These are phyloP conservation scores for Chytriomyces sp. DNA, from an alignment of 192 early-diverging fungal species.

Conservation along the genomic window DNA sequence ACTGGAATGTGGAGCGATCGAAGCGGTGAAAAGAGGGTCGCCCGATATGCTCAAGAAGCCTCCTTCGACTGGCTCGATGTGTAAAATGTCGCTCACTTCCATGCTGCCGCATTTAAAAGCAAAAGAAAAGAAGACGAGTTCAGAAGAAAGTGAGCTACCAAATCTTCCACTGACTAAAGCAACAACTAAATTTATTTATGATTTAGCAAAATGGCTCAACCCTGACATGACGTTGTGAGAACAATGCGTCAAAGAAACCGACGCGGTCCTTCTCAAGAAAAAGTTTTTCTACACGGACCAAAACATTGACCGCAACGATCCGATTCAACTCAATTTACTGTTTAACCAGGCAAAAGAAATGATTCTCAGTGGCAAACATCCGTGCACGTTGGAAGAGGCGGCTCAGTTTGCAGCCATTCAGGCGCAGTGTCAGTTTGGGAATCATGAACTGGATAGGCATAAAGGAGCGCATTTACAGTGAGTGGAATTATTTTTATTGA, in stretches of 20 bases:
- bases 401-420: slow-evolving; percentile 62
- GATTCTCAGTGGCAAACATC: slow-evolving; percentile 58
- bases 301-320: slow-evolving; percentile 65
- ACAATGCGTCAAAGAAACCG: slow-evolving; percentile 55
- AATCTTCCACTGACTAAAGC: too few species aligned
- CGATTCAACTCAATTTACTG: slow-evolving; percentile 63
- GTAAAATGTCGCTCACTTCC: too few species aligned
- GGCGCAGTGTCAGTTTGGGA: slow-evolving; percentile 60
- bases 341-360: slow-evolving; percentile 60
- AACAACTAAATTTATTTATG: not conserved
- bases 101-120: not conserved
- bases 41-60: too few species aligned
- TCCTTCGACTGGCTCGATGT: too few species aligned
- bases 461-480: slow-evolving; percentile 58
- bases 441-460: slow-evolving; percentile 62
- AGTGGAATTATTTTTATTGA: not conserved
- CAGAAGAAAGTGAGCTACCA: not conserved
- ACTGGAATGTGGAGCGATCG: slow-evolving; percentile 15
- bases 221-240: slow-evolving; percentile 60
- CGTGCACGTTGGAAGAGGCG: slow-evolving; percentile 63
- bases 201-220: slow-evolving; percentile 53
- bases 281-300: slow-evolving; percentile 69
- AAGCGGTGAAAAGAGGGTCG: too few species aligned
- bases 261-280: slow-evolving; percentile 61
- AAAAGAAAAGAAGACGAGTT: not conserved